Evolutionary conservation across 768 basidiomycete genomes (phyloP), one percentile per base, ranked within the genome.

Genomic region (Mycena epipterygia): DNA sequence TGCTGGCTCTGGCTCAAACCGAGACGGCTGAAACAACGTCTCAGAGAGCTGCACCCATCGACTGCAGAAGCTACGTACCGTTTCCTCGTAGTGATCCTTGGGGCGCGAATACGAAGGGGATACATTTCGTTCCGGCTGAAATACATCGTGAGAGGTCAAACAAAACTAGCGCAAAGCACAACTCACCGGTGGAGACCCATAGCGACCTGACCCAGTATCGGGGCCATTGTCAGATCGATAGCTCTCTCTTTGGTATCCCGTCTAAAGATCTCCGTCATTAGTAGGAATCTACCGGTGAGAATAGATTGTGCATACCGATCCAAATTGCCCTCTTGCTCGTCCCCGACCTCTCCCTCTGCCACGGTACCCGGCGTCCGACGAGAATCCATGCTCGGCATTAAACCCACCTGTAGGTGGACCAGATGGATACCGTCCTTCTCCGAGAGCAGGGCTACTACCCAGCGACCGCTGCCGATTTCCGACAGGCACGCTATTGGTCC

Each of bases 341-440:
- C 72, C 72, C 1, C 64, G 67, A 27, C 52, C 64, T 52, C 71
- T 55, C 32, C 58, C 67, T 62, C 72, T 56, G 3, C 72, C 68
- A 27, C 72, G 67, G 32, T 62, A 58, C 33, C 70, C 65, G 41
- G 13, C 64, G 5, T 72, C 71, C 19, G 66, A n/a, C n/a, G n/a
- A 29, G n/a, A 65, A 62, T 7, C 57, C 66, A 13, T 65, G 51
- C 29, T 67, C 61, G 23, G 19, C 27, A 12, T 29, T 39, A 23
- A 67, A 67, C 25, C 46, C 66, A 51, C 39, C 48, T 12, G 14
- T 12, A 35, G 65, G 46, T 23, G 61, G 61, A 12, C 59, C 46
- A n/a, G 60, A 21, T 9, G 55, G 25, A 63, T 57, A 52, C 23
- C 55, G 44, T 12, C 56, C 42, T 59, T 72, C 71, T 23, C 55